Percentiles rank a stretch among this genome's conserved stretches.
These are phyloP conservation scores for Stagonosporopsis rhizophila DNA, from an alignment of 2,329 filamentous ascomycete genomes.

Conservation along the genomic window DNA sequence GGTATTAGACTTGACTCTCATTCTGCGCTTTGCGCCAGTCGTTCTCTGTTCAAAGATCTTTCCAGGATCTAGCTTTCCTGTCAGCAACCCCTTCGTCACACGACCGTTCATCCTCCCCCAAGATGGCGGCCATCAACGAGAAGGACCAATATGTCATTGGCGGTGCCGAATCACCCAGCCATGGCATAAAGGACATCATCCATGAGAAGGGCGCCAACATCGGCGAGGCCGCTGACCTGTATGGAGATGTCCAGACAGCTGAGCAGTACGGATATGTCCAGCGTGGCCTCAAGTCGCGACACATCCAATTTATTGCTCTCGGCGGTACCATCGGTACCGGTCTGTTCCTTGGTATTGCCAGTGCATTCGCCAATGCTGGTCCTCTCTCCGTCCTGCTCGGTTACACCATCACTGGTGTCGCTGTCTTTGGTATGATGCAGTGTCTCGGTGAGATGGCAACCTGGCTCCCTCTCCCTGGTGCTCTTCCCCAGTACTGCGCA, in stretches of 20 bases:
- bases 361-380: conserved; percentile 42
- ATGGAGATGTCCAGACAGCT: conserved; percentile 59
- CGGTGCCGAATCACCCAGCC: conserved; percentile 17
- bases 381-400: conserved; percentile 48
- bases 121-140: conserved; percentile 37
- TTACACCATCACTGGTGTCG: conserved; percentile 45
- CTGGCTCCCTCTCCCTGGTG: conserved; percentile 50
- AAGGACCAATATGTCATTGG: conserved; percentile 37
- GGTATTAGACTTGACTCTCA: conserved; percentile 26
- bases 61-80: conserved; percentile 10
- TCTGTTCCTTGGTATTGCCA: conserved; percentile 46
- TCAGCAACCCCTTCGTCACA: conserved; percentile 3
- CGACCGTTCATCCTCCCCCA: conserved; percentile 2
- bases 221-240: conserved; percentile 60
- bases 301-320: conserved; percentile 67
- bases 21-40: conserved; percentile 26
- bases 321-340: conserved; percentile 61
- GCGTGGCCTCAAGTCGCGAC: conserved; percentile 61
- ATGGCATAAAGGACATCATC: conserved; percentile 37
- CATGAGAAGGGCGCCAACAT: conserved; percentile 37
- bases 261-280: conserved; percentile 61
- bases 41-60: conserved; percentile 13
- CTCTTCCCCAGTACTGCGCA: conserved; percentile 46
- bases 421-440: conserved; percentile 51
- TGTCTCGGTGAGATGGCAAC: conserved; percentile 53